Conservation (phyloP, 805 yeast species). For the Tetrapisispora pingtungensis region DNA sequence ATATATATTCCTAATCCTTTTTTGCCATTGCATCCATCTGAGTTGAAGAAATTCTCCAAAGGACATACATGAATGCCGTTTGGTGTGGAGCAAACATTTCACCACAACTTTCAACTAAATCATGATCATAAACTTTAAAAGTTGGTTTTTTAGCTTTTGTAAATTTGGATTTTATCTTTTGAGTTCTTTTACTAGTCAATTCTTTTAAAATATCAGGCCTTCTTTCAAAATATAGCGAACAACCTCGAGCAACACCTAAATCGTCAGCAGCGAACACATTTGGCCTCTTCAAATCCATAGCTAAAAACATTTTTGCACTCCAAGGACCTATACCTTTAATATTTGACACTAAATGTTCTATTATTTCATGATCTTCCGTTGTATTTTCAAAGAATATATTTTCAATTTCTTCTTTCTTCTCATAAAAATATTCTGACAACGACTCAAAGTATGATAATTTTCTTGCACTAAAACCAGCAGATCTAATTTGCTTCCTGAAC, state of each 20-base stretch:
- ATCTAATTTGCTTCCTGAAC: constrained; percentile 40
- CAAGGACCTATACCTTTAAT: constrained; percentile 74
- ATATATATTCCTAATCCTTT: constrained; percentile 8
- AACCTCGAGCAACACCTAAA: constrained; percentile 78
- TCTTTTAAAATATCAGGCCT: constrained; percentile 41
- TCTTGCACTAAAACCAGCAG: constrained; percentile 57
- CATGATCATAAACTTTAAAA: constrained; percentile 62
- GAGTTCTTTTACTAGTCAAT: constrained; percentile 32
- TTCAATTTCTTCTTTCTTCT: constrained; percentile 29
- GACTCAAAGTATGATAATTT: constrained; percentile 56
- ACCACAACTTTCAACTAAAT: constrained; percentile 45
- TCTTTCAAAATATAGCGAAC: constrained; percentile 48
- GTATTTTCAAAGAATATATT: constrained; percentile 29
- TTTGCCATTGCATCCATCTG: constrained; percentile 38
- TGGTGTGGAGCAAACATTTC: constrained; percentile 55
- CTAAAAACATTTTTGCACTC: constrained; percentile 82
- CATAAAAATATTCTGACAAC: constrained; percentile 41
- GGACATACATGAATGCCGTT: constrained; percentile 53
- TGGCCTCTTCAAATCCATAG: constrained; percentile 55
- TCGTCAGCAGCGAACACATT: constrained; percentile 73
- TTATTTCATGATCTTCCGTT: constrained; percentile 36
- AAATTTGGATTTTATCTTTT: constrained; percentile 21
- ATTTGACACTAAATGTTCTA: constrained; percentile 36
- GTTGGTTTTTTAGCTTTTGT: constrained; percentile 37
- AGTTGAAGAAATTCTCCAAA: constrained; percentile 65